Evolutionary conservation across 2,329 filamentous ascomycete genomes (phyloP).

Genomic region (Ceratocystis cubensis): DNA sequence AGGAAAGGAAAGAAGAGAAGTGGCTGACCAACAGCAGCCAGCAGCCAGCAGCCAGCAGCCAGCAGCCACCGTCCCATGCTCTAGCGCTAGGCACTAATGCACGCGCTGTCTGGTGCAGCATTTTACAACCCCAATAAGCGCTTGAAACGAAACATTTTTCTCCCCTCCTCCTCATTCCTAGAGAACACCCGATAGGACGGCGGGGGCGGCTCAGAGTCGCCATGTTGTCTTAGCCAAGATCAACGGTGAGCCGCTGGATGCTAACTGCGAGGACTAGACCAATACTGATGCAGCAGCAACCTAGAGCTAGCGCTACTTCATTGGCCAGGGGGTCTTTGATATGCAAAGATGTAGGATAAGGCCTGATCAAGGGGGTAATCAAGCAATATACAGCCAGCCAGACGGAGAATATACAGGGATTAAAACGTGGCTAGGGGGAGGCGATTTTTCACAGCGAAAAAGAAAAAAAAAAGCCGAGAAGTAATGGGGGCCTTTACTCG

Average conservation of each 20-base stretch:
- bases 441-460: too few species aligned
- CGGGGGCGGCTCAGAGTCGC: background rate
- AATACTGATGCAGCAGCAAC: background rate
- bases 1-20: background rate
- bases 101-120: background rate
- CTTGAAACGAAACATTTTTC: background rate
- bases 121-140: background rate
- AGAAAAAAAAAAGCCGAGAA: background rate
- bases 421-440: background rate
- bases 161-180: background rate
- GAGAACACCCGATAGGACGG: background rate
- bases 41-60: background rate
- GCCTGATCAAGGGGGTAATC: background rate
- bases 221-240: background rate
- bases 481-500: background rate
- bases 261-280: background rate
- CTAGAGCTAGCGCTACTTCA: background rate
- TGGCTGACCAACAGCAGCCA: background rate
- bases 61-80: background rate
- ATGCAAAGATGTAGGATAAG: background rate
- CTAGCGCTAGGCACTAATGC: background rate
- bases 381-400: background rate
- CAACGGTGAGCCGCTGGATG: background rate
- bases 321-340: background rate
- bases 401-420: background rate